Percentiles rank a stretch among this genome's conserved stretches.
phyloP scores from a whole-genome alignment of 176 grass and related monocot genomes.

The Hordeum marinum region DNA sequence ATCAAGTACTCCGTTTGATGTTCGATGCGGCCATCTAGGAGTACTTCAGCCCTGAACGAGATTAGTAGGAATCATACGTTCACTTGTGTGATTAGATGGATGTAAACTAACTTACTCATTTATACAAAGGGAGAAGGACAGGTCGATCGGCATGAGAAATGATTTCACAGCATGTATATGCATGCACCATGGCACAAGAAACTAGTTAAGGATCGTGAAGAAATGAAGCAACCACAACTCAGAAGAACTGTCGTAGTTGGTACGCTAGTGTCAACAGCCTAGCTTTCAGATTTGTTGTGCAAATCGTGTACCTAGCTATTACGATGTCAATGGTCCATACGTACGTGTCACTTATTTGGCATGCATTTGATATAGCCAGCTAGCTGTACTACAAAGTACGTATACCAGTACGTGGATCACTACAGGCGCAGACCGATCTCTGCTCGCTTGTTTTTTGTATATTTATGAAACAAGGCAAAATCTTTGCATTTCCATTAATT shows the following conservation, averaged over 20 bases:
- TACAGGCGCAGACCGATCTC: background rate
- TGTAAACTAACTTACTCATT: background rate
- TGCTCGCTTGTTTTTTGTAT: no score
- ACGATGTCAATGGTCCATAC: conserved; percentile 28
- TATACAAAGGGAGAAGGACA: background rate
- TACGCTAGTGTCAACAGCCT: conserved; percentile 32
- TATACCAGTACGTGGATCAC: background rate
- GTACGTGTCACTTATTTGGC: conserved; percentile 4
- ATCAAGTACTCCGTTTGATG: background rate
- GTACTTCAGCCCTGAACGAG: background rate
- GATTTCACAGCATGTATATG: background rate
- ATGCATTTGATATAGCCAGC: background rate
- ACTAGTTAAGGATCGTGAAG: background rate
- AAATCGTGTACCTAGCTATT: conserved; percentile 30
- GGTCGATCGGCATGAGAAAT: background rate
- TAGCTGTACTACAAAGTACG: background rate
- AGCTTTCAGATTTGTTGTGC: conserved; percentile 34
- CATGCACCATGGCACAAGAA: background rate
- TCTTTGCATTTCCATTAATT: no score
- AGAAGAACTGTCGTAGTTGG: conserved; percentile 29
- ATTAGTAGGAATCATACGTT: background rate
- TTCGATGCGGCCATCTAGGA: background rate
- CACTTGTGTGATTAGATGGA: background rate
- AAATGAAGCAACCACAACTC: conserved; percentile 35
- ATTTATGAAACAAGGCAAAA: no score